phyloP scores from a whole-genome alignment of 2,329 filamentous ascomycete species.

The Sclerotinia nivalis region DNA sequence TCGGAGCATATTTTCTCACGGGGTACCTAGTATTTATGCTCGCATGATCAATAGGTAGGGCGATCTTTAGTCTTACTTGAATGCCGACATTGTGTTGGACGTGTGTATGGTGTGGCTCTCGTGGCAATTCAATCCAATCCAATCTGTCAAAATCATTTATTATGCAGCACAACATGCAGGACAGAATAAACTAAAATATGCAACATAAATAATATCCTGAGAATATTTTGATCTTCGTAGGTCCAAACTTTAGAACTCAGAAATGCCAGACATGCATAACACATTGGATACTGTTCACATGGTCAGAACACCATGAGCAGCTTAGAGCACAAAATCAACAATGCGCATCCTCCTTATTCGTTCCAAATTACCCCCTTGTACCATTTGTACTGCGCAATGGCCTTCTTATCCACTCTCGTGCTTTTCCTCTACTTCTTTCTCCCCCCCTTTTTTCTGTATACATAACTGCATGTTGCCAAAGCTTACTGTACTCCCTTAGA shows the following conservation, averaged over 20 bases:
- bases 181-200: background rate
- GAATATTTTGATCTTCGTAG: background rate
- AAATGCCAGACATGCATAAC: too few relatives aligned
- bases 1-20: constrained; percentile 7
- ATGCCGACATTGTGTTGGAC: constrained; percentile 11
- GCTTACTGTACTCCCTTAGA: too few relatives aligned
- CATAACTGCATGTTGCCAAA: too few relatives aligned
- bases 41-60: constrained; percentile 8
- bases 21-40: constrained; percentile 1
- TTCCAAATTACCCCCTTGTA: background rate
- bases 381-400: background rate
- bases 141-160: background rate
- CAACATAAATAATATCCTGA: background rate
- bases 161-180: constrained; percentile 1
- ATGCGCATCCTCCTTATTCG: background rate
- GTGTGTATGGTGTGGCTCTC: constrained; percentile 5
- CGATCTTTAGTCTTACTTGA: constrained; percentile 8
- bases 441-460: background rate
- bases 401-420: background rate
- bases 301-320: background rate
- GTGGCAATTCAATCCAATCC: background rate
- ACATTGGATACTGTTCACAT: constrained; percentile 3
- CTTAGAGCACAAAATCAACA: background rate
- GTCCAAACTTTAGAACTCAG: too few relatives aligned
- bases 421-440: background rate